Base-by-base conservation (phyloP, 2,329 filamentous ascomycete genomes). In the Stylonectria norvegica region DNA sequence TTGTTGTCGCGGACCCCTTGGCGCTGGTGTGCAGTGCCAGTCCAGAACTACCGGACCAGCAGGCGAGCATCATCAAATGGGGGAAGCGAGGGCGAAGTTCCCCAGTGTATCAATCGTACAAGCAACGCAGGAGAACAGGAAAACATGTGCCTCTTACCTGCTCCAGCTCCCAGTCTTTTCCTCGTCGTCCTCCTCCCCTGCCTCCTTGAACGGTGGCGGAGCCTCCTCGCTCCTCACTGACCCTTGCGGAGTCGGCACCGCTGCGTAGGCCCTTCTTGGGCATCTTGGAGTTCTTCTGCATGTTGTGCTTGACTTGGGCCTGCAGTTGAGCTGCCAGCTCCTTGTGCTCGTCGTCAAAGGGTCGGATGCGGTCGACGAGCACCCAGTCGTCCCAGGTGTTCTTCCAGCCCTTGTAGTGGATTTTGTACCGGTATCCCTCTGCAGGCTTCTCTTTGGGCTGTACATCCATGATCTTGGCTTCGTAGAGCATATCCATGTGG, bases 341-440 rank as follows among this genome's bases (percentile, higher is more conserved):
- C 60, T 88, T 87, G 69, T 97, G 96, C 68, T 97, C 93, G 41
- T 95, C 89, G 36, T 84, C 95, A 63, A 91, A 85, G 69, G 96
- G 96, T 60, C 90, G 85, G 46, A 98, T 84, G 52, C 93, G 87
- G 64, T 97, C 91, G 66, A 89, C 83, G 16, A 87, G 81, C 31
- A 97, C 93, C 91, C 91, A 97, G 70, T 98, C 93, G 70, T 98
- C 93, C 93, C 93, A 98, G 76, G 89, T 96, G 65, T 91, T 90
- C 75, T 98, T 98, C 93, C 93, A 98, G 59, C 93, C 93, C 68
- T 97, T 97, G 73, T 98, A 98, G 68, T 98, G 93, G 40, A 98
- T 86, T 60, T 87, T 86, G 71, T 95, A 98, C 63, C 89, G 81
- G 61, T 81, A 89, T 22, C 85, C 81, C 46, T 83, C 70, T 29